Conservation (phyloP, 1,284 basidiomycete species). For the Chiua sp. region DNA sequence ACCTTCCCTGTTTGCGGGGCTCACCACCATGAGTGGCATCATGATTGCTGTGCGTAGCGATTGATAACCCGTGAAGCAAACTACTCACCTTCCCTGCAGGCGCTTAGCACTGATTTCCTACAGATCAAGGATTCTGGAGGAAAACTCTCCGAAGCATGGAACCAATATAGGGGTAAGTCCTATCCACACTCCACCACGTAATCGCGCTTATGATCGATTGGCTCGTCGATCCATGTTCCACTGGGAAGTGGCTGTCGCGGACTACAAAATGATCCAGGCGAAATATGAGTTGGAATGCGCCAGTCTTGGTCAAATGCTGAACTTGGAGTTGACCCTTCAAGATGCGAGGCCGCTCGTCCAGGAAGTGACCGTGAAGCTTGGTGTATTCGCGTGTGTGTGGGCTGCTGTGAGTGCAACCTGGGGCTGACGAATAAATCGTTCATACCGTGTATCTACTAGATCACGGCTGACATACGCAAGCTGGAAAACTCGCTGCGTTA, state of each 20-base stretch:
- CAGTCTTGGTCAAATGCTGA: slow-evolving; percentile 12
- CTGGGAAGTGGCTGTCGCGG: slow-evolving; percentile 10
- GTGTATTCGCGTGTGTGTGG: slow-evolving; percentile 24
- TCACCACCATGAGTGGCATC: slow-evolving; percentile 6
- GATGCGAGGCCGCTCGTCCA: slow-evolving; percentile 21
- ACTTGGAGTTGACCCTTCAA: slow-evolving; percentile 4
- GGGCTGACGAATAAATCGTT: no score
- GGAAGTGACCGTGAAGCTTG: slow-evolving; percentile 22
- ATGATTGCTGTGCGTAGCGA: slow-evolving; percentile 6
- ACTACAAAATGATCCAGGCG: slow-evolving; percentile 7
- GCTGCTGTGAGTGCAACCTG: slow-evolving; percentile 19
- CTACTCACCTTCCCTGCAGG: background rate
- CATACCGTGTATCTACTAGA: slow-evolving; percentile 11
- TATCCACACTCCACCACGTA: background rate
- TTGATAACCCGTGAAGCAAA: no score
- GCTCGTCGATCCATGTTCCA: background rate
- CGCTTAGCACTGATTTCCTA: slow-evolving; percentile 7
- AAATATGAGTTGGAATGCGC: slow-evolving; percentile 18
- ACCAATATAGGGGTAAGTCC: slow-evolving; percentile 12
- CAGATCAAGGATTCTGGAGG: slow-evolving; percentile 7
- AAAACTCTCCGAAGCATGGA: slow-evolving; percentile 5
- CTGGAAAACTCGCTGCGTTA: slow-evolving; percentile 12
- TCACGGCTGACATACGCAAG: slow-evolving; percentile 23
- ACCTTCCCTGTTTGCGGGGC: slow-evolving; percentile 12
- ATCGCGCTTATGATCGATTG: background rate